Evolutionary conservation across 2,329 filamentous ascomycete species (phyloP), one percentile per base, ranked within the genome.

Genomic region (Parastagonospora nodorum): DNA sequence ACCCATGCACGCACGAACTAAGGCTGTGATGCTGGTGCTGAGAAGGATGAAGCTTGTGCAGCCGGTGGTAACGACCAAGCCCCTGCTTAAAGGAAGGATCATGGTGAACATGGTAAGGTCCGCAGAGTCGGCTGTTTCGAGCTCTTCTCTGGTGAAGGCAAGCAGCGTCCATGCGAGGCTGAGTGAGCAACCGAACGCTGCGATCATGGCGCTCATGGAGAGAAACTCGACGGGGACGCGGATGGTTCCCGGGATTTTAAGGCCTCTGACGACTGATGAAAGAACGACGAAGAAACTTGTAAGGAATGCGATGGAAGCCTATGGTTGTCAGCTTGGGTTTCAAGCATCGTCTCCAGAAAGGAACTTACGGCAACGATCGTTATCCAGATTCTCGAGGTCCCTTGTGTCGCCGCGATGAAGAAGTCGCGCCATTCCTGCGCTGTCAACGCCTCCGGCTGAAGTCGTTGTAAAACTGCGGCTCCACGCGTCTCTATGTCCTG

Each of bases 361-460:
- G 3, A 2, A 64, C 64, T 19, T 61, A 69, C 67, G 9, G 53
- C 50, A 32, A 51, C 63, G 28, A 69, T 63, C 8, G 66, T 57
- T 31, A 67, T 50, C 61, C 61, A 69, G 15, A 67, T 57, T 11
- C 53, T 51, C n/a, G 57, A 48, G 15, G 55, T 48, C 10, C 58
- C 58, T 9, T 43, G 31, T 8, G 56, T 37, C 4, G 57, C 56
- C 1, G 45, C 45, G 8, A 14, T 32, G 44, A 67, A 63, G 53
- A 65, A 67, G 2, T 42, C 33, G 32, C 40, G 47, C 66, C 66
- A 70, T 42, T 48, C 40, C 9, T 56, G 45, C n/a, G 53, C 50
- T 27, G 44, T 46, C 5, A 40, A 36, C 38, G 55, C 41, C 4
- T 60, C 42, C 12, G 58, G 44, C 9, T 33, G 45, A 12, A 56